Conservation (phyloP, 2,329 filamentous ascomycete genomes). For the Trichoderma koningiopsis region DNA sequence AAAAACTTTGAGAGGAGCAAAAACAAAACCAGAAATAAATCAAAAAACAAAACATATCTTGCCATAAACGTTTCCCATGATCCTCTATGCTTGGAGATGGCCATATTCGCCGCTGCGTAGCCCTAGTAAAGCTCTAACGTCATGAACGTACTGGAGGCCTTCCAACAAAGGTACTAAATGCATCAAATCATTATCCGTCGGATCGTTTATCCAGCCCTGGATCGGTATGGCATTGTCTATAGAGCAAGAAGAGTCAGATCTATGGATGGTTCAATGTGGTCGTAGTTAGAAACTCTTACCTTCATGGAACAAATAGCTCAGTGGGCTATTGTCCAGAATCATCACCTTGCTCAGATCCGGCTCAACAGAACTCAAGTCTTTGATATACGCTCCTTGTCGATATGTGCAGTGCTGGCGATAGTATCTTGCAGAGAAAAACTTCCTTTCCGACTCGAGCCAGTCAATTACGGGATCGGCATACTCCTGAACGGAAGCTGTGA, state of each 20-base stretch:
- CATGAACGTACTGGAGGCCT: conserved; percentile 93
- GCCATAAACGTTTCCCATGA: conserved; percentile 22
- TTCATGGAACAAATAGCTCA: conserved; percentile 99
- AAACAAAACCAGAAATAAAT: not conserved
- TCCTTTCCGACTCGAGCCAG: conserved; percentile 95
- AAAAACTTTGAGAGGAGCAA: conserved; percentile 1
- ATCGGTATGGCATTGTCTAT: conserved; percentile 98
- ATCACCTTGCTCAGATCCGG: conserved; percentile 97
- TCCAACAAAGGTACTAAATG: conserved; percentile 91
- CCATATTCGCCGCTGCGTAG: conserved; percentile 83
- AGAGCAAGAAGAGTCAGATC: conserved; percentile 4
- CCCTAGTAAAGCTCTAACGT: conserved; percentile 87
- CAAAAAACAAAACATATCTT: conserved; percentile 11
- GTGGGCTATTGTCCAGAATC: conserved; percentile 97
- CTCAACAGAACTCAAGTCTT: conserved; percentile 93
- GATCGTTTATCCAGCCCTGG: conserved; percentile 98
- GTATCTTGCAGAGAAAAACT: conserved; percentile 91
- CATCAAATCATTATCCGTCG: conserved; percentile 92
- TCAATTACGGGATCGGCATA: conserved; percentile 99
- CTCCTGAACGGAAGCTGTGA: conserved; percentile 96
- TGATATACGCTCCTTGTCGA: conserved; percentile 95
- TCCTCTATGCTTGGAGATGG: conserved; percentile 53
- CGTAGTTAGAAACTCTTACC: conserved; percentile 56
- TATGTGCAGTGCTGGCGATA: conserved; percentile 98
- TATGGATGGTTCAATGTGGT: not conserved